Evolutionary conservation across 805 yeast species (phyloP).

Genomic region (Suhomyces pyralidae): DNA sequence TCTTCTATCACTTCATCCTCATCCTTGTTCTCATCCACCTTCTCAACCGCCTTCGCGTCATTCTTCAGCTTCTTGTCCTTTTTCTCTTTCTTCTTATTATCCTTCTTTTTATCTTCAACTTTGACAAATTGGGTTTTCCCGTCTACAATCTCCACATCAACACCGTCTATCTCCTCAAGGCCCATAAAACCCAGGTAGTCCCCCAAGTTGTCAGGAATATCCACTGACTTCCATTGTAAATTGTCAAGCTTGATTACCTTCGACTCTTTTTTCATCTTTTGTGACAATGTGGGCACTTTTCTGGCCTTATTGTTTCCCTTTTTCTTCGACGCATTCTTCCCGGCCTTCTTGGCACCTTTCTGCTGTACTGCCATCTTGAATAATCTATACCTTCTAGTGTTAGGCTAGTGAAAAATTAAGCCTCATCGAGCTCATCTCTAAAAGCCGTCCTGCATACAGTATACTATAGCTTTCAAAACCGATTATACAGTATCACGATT

Average conservation of each 20-base stretch:
- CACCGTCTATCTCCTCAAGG: conserved; percentile 91
- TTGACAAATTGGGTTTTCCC: conserved; percentile 60
- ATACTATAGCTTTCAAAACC: not conserved
- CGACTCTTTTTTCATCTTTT: conserved; percentile 28
- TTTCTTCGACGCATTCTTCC: not conserved
- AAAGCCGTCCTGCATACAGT: not conserved
- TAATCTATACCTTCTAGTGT: not conserved
- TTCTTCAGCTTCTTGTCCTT: conserved; percentile 7
- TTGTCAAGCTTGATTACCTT: conserved; percentile 48
- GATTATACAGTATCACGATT: not conserved
- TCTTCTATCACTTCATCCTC: conserved; percentile 15
- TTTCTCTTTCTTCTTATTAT: conserved; percentile 10
- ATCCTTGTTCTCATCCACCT: conserved; percentile 3
- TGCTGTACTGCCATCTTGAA: not conserved
- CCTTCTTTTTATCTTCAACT: conserved; percentile 32
- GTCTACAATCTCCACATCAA: conserved; percentile 69
- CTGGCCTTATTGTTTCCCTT: conserved; percentile 6
- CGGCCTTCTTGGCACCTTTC: conserved; percentile 4
- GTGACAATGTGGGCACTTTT: conserved; percentile 25
- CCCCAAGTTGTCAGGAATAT: conserved; percentile 76
- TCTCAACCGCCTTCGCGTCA: too few relatives aligned
- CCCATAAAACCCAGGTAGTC: conserved; percentile 93
- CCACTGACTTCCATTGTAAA: conserved; percentile 77
- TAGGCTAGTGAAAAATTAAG: not conserved
- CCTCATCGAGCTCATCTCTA: conserved; percentile 3